Evolutionary conservation across 139 green algal genomes (phyloP).

Genomic region (Deuterostichococcus epilithicus): DNA sequence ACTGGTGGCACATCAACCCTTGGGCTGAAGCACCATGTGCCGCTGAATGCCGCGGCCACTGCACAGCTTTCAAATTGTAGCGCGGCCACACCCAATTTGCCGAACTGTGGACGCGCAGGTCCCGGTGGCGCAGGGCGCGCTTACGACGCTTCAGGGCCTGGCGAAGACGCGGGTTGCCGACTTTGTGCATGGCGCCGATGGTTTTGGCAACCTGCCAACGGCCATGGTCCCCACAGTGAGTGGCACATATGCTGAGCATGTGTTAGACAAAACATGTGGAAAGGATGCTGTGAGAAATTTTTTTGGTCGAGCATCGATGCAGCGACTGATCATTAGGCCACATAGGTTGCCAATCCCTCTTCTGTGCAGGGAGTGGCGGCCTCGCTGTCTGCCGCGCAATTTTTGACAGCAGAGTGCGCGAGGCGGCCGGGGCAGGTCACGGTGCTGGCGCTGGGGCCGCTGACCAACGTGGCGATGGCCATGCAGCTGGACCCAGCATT

Average conservation of each 20-base stretch:
- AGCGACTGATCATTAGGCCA: conserved; percentile 1
- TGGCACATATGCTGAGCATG: no score
- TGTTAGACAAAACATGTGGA: no score
- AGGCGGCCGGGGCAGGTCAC: conserved; percentile 56
- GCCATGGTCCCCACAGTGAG: not conserved
- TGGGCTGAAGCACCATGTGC: no score
- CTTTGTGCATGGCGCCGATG: conserved; percentile 88
- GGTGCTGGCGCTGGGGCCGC: conserved; percentile 72
- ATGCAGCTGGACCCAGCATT: conserved; percentile 60
- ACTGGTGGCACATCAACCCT: no score
- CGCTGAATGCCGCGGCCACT: no score
- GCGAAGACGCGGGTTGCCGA: conserved; percentile 72
- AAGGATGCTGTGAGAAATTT: no score
- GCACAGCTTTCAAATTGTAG: no score
- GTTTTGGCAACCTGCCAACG: conserved; percentile 66
- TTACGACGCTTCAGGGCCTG: conserved; percentile 37
- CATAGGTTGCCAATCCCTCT: no score
- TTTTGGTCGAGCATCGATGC: not conserved
- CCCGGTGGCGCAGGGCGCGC: conserved; percentile 50
- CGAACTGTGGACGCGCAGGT: conserved; percentile 26
- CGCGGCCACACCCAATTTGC: no score
- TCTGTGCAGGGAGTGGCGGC: conserved; percentile 16
- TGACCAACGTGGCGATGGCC: conserved; percentile 86
- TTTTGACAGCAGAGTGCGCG: conserved; percentile 59
- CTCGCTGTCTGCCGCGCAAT: conserved; percentile 58